phyloP scores from a whole-genome alignment of 1,284 basidiomycete species.

The Apiotrichum sp. region DNA sequence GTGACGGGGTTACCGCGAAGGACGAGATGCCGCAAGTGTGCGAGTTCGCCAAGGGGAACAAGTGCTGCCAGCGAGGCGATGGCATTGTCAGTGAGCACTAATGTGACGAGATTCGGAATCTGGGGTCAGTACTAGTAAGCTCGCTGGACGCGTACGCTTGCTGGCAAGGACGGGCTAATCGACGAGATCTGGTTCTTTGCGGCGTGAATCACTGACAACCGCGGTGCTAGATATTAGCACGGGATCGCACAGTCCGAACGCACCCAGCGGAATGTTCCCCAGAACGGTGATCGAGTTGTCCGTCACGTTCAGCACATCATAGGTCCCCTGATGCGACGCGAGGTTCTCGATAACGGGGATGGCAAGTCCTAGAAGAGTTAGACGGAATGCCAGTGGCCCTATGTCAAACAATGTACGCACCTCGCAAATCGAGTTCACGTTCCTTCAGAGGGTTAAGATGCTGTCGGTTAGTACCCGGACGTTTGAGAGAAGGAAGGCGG shows the following conservation, averaged over 20 bases:
- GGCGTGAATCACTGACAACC: slow-evolving; percentile 78
- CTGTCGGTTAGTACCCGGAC: slow-evolving; percentile 16
- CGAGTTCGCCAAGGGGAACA: slow-evolving; percentile 74
- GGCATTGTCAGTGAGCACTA: slow-evolving; percentile 45
- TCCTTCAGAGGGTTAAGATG: slow-evolving; percentile 86
- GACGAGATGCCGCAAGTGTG: slow-evolving; percentile 70
- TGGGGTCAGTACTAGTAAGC: slow-evolving; percentile 8
- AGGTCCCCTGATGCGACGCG: slow-evolving; percentile 81
- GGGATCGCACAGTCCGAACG: slow-evolving; percentile 10
- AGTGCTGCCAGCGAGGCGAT: slow-evolving; percentile 74
- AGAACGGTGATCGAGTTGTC: slow-evolving; percentile 90
- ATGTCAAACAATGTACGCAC: slow-evolving; percentile 50
- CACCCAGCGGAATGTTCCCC: slow-evolving; percentile 78
- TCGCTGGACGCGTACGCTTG: slow-evolving; percentile 29
- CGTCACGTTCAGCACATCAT: slow-evolving; percentile 72
- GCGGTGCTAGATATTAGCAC: slow-evolving; percentile 60
- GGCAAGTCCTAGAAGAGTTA: slow-evolving; percentile 66
- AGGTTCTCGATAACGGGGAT: slow-evolving; percentile 99
- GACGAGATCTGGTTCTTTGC: slow-evolving; percentile 90
- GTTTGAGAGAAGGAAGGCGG: not conserved
- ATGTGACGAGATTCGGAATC: slow-evolving; percentile 47
- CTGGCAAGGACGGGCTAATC: slow-evolving; percentile 55
- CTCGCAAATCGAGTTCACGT: slow-evolving; percentile 88
- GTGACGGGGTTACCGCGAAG: slow-evolving; percentile 86
- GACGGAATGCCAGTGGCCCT: not conserved